Evolutionary conservation across 129 eudicot genomes (phyloP).

Genomic region (Pulicaria dysenterica): DNA sequence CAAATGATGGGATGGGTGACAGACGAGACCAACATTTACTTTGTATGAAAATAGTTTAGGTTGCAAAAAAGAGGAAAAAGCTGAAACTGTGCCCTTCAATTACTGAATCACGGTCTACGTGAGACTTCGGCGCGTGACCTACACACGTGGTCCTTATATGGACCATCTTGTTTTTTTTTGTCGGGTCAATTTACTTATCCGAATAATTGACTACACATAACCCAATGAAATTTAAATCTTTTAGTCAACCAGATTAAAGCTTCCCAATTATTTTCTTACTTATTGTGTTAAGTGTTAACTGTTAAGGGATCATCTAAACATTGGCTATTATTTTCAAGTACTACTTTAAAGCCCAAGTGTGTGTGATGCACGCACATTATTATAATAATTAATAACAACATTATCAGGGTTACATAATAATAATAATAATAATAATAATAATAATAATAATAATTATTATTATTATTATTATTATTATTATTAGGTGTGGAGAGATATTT

Average conservation of each 20-base stretch:
- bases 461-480: too few relatives aligned
- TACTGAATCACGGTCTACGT: neutral
- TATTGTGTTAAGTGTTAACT: neutral
- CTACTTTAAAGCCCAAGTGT: too few relatives aligned
- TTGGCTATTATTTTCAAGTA: too few relatives aligned
- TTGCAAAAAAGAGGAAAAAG: neutral
- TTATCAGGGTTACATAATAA: too few relatives aligned
- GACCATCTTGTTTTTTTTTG: constrained; percentile 22
- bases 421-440: too few relatives aligned
- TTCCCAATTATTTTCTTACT: neutral
- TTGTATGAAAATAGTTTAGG: neutral
- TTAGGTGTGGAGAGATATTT: too few relatives aligned
- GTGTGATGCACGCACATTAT: too few relatives aligned
- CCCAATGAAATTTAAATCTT: neutral
- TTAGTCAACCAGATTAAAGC: neutral
- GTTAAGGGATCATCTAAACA: too few relatives aligned
- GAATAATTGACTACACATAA: constrained; percentile 15
- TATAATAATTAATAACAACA: too few relatives aligned
- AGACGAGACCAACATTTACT: constrained; percentile 1
- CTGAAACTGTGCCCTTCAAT: neutral
- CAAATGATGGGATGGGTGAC: constrained; percentile 2
- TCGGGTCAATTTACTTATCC: constrained; percentile 14
- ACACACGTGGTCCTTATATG: constrained; percentile 18
- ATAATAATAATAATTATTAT: too few relatives aligned
- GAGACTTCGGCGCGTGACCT: constrained; percentile 9